A percentile compares a stretch with the other conserved stretches of the same genome.
Conservation (phyloP, 2,329 filamentous ascomycete genomes). For the Colletotrichum truncatum region DNA sequence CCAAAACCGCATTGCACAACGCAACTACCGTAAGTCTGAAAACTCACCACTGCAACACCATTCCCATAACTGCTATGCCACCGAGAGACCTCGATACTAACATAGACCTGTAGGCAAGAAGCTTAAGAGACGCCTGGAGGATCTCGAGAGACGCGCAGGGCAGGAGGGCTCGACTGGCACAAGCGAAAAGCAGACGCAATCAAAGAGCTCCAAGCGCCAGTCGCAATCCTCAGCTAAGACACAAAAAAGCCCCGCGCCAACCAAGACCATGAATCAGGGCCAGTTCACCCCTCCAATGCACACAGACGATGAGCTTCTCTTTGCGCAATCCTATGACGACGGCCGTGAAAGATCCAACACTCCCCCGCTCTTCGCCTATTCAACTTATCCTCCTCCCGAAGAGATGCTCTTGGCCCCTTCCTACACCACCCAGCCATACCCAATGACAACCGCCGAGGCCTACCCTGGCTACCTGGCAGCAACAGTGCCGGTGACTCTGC, state of each 20-base stretch:
- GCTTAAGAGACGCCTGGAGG: constrained; percentile 88
- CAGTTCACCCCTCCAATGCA: constrained; percentile 72
- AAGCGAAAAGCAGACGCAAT: constrained; percentile 47
- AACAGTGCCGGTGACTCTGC: constrained; percentile 67
- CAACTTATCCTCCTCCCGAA: constrained; percentile 73
- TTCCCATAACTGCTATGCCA: too few relatives aligned
- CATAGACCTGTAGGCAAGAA: constrained; percentile 74
- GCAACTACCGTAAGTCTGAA: constrained; percentile 90
- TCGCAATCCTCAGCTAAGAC: constrained; percentile 35
- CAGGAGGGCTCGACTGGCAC: constrained; percentile 53
- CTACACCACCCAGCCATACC: constrained; percentile 60
- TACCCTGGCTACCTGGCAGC: constrained; percentile 67
- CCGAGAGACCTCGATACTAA: not conserved
- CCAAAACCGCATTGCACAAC: constrained; percentile 97
- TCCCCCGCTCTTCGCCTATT: constrained; percentile 75
- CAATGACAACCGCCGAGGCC: constrained; percentile 59
- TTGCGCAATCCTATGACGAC: constrained; percentile 63
- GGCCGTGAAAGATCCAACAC: constrained; percentile 76
- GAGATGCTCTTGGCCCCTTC: constrained; percentile 70
- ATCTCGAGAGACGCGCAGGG: constrained; percentile 82
- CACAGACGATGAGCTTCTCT: constrained; percentile 72
- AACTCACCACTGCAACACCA: constrained; percentile 31
- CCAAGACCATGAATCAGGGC: constrained; percentile 54
- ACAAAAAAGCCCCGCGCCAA: constrained; percentile 43
- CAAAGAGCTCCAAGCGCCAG: constrained; percentile 53